A percentile compares a stretch with the other conserved stretches of the same genome.
These are phyloP conservation scores for Yarrowia hollandica DNA, from an alignment of 805 yeast species.

Conservation along the genomic window DNA sequence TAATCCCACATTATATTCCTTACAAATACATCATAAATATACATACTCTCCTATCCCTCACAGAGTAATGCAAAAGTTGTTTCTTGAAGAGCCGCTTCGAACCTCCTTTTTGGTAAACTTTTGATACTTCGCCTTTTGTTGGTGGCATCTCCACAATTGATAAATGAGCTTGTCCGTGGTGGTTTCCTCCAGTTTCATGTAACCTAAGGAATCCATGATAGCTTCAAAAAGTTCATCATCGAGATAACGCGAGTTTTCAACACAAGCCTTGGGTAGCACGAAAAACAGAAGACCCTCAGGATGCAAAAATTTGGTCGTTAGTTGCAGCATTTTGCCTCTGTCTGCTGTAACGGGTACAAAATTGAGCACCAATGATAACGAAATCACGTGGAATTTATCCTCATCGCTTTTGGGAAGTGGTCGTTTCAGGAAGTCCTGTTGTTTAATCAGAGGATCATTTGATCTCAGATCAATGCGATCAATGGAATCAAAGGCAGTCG, in stretches of 20 bases:
- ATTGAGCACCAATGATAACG: constrained; percentile 84
- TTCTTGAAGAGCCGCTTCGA: constrained; percentile 57
- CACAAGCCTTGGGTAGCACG: constrained; percentile 87
- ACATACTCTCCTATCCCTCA: neutral
- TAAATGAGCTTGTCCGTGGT: constrained; percentile 73
- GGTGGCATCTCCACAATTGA: constrained; percentile 58
- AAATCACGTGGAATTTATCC: constrained; percentile 58
- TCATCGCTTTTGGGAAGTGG: constrained; percentile 52
- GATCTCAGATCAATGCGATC: constrained; percentile 77
- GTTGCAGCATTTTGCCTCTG: constrained; percentile 75
- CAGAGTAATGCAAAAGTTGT: constrained; percentile 64
- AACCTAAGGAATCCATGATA: constrained; percentile 66
- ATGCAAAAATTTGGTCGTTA: constrained; percentile 59
- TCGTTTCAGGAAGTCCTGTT: constrained; percentile 84
- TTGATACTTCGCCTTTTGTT: constrained; percentile 28
- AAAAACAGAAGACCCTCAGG: constrained; percentile 51
- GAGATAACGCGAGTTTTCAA: constrained; percentile 78
- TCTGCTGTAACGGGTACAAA: constrained; percentile 72
- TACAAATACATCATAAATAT: constrained; percentile 4
- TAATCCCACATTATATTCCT: too few relatives aligned
- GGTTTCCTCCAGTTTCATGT: constrained; percentile 47
- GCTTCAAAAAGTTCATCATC: constrained; percentile 46
- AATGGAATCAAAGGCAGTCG: constrained; percentile 53
- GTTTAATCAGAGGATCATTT: constrained; percentile 65
- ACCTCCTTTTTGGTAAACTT: constrained; percentile 50